Evolutionary conservation across 371 early-diverging fungal species (phyloP), one percentile per base, ranked within the genome.

Genomic region (Chytridium lagenaria): DNA sequence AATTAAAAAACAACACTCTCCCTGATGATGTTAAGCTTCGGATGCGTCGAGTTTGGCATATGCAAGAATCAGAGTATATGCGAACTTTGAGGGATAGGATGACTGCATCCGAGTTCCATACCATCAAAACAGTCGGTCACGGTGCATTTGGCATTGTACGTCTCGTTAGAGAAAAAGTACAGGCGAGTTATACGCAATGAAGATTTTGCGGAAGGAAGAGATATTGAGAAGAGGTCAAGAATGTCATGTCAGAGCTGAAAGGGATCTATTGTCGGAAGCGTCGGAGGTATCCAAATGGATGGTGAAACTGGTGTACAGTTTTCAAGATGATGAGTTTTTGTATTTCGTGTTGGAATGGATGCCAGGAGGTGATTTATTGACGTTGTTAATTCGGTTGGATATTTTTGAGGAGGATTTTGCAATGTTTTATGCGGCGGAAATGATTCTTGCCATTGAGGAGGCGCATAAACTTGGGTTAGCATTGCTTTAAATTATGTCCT

Each of bases 401-500:
- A 76, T 83, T 10, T 95, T 96, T 80, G 92, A 95, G 10, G 92
- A 93, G 71, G 90, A 94, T 63, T 93, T 95, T 7, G 96, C 97
- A 44, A 74, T 81, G 50, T 90, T 91, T 73, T 92, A 90, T 75
- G 87, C 89, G 10, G 87, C 89, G 19, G 89, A 92, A 77, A 87
- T 92, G 22, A 78, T 90, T 49, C 68, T 84, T 36, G 92, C 91
- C 0, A 86, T 92, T 55, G 90, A 90, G 71, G 84, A 88, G 66
- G 73, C 91, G 63, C 92, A 91, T 71, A 69, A 73, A n/a, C 81
- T 81, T 40, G 88, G 76, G 76, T 78, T 50, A 28, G 73, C 36
- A 26, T 38, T 37, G 37, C 5, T 51, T 52, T 50, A 68, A 31
- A 31, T 19, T 38, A 23, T 52, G 7, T 71, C 55, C 59, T 36